Conservation (phyloP, 805 yeast genomes). For the Candida takata region DNA sequence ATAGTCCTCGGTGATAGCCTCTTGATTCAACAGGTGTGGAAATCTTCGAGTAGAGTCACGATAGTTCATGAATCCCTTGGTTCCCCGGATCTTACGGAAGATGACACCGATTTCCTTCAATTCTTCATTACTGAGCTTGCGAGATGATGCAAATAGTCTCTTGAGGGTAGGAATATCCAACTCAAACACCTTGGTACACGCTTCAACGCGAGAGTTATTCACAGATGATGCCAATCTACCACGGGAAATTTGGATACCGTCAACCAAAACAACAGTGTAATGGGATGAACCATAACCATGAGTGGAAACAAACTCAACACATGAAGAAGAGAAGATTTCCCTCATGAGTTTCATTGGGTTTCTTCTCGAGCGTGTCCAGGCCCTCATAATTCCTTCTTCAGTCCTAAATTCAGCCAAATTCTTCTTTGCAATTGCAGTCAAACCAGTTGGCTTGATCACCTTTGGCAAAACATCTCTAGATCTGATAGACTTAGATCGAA, state of each 20-base stretch:
- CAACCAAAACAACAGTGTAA: not conserved
- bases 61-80: not conserved
- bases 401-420: not conserved
- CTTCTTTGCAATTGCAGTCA: not conserved
- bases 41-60: no score
- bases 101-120: not conserved
- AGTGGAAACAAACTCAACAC: not conserved
- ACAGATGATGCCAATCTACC: not conserved
- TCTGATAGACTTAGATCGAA: not conserved
- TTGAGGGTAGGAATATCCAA: not conserved
- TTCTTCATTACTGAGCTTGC: not conserved
- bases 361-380: not conserved
- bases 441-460: not conserved
- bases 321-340: not conserved
- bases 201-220: not conserved
- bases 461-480: not conserved
- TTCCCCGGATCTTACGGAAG: not conserved
- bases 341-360: not conserved
- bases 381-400: not conserved
- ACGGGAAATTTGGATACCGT: not conserved
- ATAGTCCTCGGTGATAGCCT: not conserved
- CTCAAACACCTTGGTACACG: not conserved
- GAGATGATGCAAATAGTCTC: not conserved
- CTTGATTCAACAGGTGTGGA: not conserved
- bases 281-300: not conserved